Evolutionary conservation across 495 filamentous ascomycete species (phyloP).

Genomic region (Xylaria telfairii): DNA sequence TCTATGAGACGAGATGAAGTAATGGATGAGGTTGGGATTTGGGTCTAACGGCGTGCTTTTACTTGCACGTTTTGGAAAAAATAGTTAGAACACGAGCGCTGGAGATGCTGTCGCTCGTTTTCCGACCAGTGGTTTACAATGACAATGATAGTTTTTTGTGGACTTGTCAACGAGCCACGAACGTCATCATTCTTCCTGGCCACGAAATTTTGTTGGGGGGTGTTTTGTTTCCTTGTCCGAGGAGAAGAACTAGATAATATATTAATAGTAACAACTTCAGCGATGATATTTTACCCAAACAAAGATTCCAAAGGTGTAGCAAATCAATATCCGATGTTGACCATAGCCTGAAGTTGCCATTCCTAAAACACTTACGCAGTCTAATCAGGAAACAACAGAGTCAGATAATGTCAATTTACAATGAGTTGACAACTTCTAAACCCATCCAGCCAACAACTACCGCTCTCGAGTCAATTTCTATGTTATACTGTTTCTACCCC

Average conservation of each 20-base stretch:
- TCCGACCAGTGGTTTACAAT: not conserved
- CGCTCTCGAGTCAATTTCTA: too few species aligned
- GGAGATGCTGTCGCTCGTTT: conserved; percentile 8
- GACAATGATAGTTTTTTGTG: not conserved
- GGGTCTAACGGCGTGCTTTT: not conserved
- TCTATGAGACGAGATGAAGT: not conserved
- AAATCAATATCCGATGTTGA: too few species aligned
- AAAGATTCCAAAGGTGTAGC: too few species aligned
- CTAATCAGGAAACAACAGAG: too few species aligned
- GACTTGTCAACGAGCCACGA: not conserved
- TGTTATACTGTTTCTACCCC: too few species aligned
- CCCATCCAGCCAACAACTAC: too few species aligned
- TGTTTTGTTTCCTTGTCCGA: too few species aligned
- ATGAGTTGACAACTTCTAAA: too few species aligned
- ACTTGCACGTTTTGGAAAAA: not conserved
- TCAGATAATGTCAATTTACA: too few species aligned
- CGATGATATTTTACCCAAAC: too few species aligned
- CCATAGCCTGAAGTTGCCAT: too few species aligned
- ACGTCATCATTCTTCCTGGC: not conserved
- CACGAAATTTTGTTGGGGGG: not conserved
- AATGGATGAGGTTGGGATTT: not conserved
- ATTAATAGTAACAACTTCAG: not conserved
- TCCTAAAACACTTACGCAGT: too few species aligned
- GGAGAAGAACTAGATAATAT: not conserved
- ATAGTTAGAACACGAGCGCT: conserved; percentile 12